Percentiles rank a stretch among this genome's conserved stretches.
These are phyloP conservation scores for Lippia alba DNA, from an alignment of 305 asterid genomes.

Conservation along the genomic window DNA sequence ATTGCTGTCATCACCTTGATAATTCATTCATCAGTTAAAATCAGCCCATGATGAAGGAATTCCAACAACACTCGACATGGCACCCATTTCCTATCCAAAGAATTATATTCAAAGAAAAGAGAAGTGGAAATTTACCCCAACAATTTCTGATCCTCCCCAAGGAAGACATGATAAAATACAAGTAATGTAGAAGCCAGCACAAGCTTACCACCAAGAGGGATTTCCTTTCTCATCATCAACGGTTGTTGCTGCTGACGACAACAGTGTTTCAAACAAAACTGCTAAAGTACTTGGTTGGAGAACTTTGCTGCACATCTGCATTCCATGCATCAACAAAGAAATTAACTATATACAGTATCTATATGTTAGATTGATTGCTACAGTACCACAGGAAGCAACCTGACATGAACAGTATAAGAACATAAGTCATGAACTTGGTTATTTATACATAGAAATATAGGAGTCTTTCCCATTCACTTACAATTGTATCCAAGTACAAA, in stretches of 20 bases:
- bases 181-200: constrained; percentile 91
- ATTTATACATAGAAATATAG: constrained; percentile 1
- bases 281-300: constrained; percentile 86
- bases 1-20: not conserved
- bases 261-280: constrained; percentile 80
- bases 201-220: constrained; percentile 99
- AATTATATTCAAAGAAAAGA: constrained; percentile 24
- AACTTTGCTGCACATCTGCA: constrained; percentile 99
- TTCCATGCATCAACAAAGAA: constrained; percentile 27
- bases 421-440: constrained; percentile 1
- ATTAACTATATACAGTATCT: constrained; percentile 24
- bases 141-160: constrained; percentile 99
- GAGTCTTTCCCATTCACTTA: not conserved
- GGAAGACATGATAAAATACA: constrained; percentile 95
- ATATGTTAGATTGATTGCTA: constrained; percentile 18
- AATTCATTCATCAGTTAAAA: constrained; percentile 16
- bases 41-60: not conserved
- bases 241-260: constrained; percentile 96
- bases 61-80: not conserved
- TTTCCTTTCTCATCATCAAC: constrained; percentile 98
- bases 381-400: constrained; percentile 17
- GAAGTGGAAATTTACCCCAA: constrained; percentile 61
- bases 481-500: not conserved
- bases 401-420: constrained; percentile 15
- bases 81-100: constrained; percentile 3